Conservation (phyloP, 441 rosid species). For the Erodium trifolium region DNA sequence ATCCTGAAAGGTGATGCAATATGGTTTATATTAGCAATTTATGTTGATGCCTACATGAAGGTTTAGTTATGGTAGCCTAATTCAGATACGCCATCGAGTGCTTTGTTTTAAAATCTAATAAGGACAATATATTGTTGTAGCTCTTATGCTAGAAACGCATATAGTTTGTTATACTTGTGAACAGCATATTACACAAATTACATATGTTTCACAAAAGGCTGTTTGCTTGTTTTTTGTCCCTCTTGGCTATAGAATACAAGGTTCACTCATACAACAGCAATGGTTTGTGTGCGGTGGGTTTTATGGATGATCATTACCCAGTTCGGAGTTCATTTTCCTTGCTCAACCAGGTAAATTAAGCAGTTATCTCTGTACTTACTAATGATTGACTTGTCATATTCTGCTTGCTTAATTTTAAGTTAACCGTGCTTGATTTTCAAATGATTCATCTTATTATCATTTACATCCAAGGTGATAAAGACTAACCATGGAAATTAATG, state of each 20-base stretch:
- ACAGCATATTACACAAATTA: neutral
- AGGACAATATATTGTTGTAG: too few relatives aligned
- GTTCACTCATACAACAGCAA: constrained; percentile 2
- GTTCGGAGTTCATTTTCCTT: constrained; percentile 5
- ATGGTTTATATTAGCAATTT: neutral
- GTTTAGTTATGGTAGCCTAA: neutral
- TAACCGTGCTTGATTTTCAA: neutral
- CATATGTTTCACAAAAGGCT: neutral
- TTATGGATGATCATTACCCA: constrained; percentile 6
- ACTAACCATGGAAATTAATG: neutral
- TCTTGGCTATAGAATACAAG: neutral
- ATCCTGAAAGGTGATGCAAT: too few relatives aligned
- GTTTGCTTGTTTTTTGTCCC: neutral
- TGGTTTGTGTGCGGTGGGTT: constrained; percentile 4
- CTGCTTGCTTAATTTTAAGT: neutral
- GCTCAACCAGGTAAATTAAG: neutral
- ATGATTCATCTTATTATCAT: neutral
- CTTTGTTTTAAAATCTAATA: too few relatives aligned
- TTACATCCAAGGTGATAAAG: neutral
- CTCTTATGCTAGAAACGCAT: too few relatives aligned
- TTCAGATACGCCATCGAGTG: too few relatives aligned
- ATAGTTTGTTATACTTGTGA: neutral
- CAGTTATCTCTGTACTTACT: neutral
- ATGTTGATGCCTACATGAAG: neutral
- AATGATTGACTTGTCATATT: neutral